Evolutionary conservation across 129 eudicot species (phyloP), one percentile per base, ranked within the genome.

Genomic region (Lactuca sativa): DNA sequence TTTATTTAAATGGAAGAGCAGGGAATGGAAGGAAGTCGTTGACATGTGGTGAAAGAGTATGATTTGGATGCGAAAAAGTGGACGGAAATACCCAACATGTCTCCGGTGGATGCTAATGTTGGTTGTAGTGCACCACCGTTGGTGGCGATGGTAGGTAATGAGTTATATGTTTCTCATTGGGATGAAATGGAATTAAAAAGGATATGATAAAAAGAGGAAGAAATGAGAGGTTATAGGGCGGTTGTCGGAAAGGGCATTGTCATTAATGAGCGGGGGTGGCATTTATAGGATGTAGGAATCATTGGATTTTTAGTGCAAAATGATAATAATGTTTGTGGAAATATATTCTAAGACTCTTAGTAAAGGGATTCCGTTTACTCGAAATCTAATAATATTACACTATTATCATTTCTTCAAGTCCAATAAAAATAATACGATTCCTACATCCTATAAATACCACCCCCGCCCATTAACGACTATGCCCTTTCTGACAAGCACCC

Each of bases 381-480:
- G 96, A 92, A 6, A 70, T 72, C 96, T 89, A 89, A 14, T 89
- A 69, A 63, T 83, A 76, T 9, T 41, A 34, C 65, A 21, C 79
- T 71, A 44, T 33, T 76, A 7, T 85, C 83, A 4, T 63, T 36
- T 9, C 68, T 58, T 10, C 86, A 8, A 87, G 89, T 47, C 91
- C 96, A 18, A 89, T 62, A 18, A 83, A 82, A 15, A 86, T 83
- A 56, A 85, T 81, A 4, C 76, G 76, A 33, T 85, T 81, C 9
- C 96, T 89, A 60, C 96, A 89, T 6, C 89, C 87, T 71, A 82
- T 71, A 64, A 89, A 89, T 7, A 91, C 96, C 49, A 86, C 71
- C 8, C 96, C 96, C 89, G 83, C 9, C 92, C 96, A 16, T 64
- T 31, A 75, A 74, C 9, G 83, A 76, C 14, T 61, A 77, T 4